Conservation (phyloP, 1,284 basidiomycete genomes). For the Ustilago sp. region DNA sequence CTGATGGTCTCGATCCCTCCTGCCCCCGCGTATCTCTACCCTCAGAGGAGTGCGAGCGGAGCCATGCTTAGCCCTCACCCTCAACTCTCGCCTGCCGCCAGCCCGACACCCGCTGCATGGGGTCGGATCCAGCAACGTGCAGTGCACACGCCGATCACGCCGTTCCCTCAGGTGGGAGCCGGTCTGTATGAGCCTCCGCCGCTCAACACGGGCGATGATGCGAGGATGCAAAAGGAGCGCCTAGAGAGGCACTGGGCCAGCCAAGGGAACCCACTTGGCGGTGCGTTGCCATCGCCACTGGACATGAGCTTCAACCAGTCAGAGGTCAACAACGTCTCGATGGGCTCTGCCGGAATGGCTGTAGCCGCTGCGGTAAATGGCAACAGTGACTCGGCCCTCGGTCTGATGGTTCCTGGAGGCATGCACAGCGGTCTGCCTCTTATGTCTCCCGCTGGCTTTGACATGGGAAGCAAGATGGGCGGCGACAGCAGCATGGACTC, state of each 20-base stretch:
- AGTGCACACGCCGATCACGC: conserved; percentile 61
- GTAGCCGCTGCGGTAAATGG: conserved; percentile 19
- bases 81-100: conserved; percentile 42
- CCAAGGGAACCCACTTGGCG: conserved; percentile 27
- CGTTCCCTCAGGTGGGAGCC: conserved; percentile 51
- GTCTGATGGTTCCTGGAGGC: conserved; percentile 34
- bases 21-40: conserved; percentile 53
- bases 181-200: conserved; percentile 54
- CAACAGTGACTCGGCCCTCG: conserved; percentile 28
- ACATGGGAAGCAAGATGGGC: conserved; percentile 28
- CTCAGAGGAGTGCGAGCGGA: conserved; percentile 30
- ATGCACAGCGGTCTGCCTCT: conserved; percentile 23
- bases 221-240: conserved; percentile 57
- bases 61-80: conserved; percentile 45
- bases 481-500: conserved; percentile 23
- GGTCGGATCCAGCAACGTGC: conserved; percentile 62
- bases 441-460: conserved; percentile 36
- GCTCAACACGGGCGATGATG: conserved; percentile 53
- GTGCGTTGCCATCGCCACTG: conserved; percentile 46
- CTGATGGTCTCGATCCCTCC: conserved; percentile 62
- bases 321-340: conserved; percentile 23
- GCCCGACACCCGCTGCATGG: conserved; percentile 55
- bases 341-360: conserved; percentile 32
- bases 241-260: conserved; percentile 61
- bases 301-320: conserved; percentile 48